Conservation (phyloP, 2,329 filamentous ascomycete genomes). For the Apiospora sp. region DNA sequence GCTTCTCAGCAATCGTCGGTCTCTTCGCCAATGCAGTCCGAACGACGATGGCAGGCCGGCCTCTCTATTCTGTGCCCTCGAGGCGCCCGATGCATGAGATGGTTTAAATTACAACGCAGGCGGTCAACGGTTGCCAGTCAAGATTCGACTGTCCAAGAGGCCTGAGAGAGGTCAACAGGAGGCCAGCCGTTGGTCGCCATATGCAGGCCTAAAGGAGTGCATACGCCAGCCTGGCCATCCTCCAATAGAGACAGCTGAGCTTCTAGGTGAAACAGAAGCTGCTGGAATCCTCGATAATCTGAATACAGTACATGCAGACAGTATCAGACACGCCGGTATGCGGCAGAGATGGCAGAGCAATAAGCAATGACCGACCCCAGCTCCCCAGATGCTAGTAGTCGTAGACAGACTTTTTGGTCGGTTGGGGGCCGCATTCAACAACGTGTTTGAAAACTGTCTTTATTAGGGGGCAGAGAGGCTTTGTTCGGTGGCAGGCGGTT, state of each 20-base stretch:
- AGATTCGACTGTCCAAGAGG: background rate
- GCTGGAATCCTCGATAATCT: constrained; percentile 41
- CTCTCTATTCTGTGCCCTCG: background rate
- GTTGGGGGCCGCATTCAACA: constrained; percentile 28
- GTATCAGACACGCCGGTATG: background rate
- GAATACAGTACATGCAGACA: background rate
- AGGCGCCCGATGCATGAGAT: constrained; percentile 7
- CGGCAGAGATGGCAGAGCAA: background rate
- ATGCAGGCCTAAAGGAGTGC: constrained; percentile 24
- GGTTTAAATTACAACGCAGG: background rate
- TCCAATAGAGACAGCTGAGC: constrained; percentile 39
- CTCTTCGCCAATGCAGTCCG: constrained; percentile 16
- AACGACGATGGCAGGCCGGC: background rate
- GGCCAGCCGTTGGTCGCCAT: constrained; percentile 3
- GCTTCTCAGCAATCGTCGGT: background rate
- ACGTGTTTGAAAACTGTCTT: constrained; percentile 21
- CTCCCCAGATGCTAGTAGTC: background rate
- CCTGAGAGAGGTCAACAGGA: background rate
- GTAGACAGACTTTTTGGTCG: background rate
- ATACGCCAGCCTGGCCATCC: constrained; percentile 42
- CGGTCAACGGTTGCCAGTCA: constrained; percentile 19
- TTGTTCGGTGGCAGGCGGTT: constrained; percentile 14
- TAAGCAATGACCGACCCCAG: background rate
- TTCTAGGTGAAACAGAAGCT: constrained; percentile 48
- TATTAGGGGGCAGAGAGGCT: constrained; percentile 6